Percentiles rank a stretch among this genome's conserved stretches.
Conservation (phyloP, 495 filamentous ascomycete genomes). For the Darksidea phi region DNA sequence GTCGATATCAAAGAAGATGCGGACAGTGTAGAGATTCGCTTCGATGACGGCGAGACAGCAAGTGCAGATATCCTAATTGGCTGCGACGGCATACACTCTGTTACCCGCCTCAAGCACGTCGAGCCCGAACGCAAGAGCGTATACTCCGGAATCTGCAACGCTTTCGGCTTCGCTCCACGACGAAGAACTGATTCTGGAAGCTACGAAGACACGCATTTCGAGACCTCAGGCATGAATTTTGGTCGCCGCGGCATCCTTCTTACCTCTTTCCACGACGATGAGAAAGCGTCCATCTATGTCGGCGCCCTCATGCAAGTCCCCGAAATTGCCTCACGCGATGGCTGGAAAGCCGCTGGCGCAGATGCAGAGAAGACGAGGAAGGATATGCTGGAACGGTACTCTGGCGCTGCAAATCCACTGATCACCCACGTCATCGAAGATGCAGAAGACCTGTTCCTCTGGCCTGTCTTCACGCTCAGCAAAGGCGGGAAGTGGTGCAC, state of each 20-base stretch:
- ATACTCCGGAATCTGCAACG: slow-evolving; percentile 55
- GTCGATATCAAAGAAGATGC: slow-evolving; percentile 47
- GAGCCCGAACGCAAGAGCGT: slow-evolving; percentile 51
- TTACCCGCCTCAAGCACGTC: slow-evolving; percentile 53
- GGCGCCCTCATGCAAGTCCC: slow-evolving; percentile 55
- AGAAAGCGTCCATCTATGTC: slow-evolving; percentile 51
- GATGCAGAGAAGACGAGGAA: slow-evolving; percentile 45
- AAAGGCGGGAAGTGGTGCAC: slow-evolving; percentile 54
- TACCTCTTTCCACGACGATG: slow-evolving; percentile 51
- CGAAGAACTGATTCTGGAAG: slow-evolving; percentile 34
- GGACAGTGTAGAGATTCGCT: slow-evolving; percentile 49
- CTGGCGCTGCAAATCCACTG: slow-evolving; percentile 47
- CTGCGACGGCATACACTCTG: slow-evolving; percentile 65
- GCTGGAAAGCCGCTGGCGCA: slow-evolving; percentile 49
- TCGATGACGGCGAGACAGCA: slow-evolving; percentile 51
- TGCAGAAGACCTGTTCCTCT: slow-evolving; percentile 57
- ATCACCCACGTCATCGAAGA: slow-evolving; percentile 52
- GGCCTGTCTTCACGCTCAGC: slow-evolving; percentile 58
- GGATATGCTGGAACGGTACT: slow-evolving; percentile 51
- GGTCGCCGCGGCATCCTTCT: slow-evolving; percentile 57
- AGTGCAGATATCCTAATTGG: slow-evolving; percentile 57
- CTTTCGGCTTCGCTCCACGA: slow-evolving; percentile 51
- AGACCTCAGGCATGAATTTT: slow-evolving; percentile 51
- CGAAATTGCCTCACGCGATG: slow-evolving; percentile 51
- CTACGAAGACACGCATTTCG: slow-evolving; percentile 47